Conservation (phyloP, 2,329 filamentous ascomycete species). For the Stenocarpella maydis region DNA sequence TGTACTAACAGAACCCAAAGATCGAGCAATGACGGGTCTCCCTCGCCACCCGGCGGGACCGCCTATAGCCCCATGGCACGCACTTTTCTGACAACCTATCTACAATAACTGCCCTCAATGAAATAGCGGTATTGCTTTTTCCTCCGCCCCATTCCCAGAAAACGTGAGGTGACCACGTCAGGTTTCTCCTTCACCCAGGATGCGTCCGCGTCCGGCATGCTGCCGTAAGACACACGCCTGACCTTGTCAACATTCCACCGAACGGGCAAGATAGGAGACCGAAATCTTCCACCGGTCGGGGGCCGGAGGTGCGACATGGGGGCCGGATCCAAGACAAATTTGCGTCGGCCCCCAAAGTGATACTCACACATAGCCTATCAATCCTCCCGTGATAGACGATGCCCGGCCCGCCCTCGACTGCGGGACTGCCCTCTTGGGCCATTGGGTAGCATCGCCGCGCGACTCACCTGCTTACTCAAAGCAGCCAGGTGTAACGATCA, state of each 20-base stretch:
- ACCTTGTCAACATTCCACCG: not conserved
- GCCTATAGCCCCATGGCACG: no score
- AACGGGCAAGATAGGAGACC: not conserved
- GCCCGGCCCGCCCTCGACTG: conserved; percentile 15
- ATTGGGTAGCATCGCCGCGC: not conserved
- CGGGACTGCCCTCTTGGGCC: conserved; percentile 15
- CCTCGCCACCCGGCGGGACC: no score
- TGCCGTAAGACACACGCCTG: not conserved
- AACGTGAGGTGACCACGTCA: not conserved
- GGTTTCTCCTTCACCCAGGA: not conserved
- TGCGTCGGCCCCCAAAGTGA: conserved; percentile 30
- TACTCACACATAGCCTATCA: conserved; percentile 33
- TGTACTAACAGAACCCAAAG: no score
- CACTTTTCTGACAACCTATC: no score
- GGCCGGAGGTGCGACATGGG: conserved; percentile 24
- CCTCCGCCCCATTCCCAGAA: not conserved
- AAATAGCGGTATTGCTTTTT: not conserved
- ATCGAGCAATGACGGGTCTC: no score
- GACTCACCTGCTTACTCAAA: conserved; percentile 16
- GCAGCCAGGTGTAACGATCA: not conserved
- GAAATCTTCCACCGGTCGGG: conserved; percentile 20
- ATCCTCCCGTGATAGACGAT: conserved; percentile 28
- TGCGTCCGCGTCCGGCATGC: not conserved
- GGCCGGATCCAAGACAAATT: conserved; percentile 22
- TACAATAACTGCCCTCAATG: no score